Conservation (phyloP, 2,329 filamentous ascomycete species). For the Gremmenia infestans region DNA sequence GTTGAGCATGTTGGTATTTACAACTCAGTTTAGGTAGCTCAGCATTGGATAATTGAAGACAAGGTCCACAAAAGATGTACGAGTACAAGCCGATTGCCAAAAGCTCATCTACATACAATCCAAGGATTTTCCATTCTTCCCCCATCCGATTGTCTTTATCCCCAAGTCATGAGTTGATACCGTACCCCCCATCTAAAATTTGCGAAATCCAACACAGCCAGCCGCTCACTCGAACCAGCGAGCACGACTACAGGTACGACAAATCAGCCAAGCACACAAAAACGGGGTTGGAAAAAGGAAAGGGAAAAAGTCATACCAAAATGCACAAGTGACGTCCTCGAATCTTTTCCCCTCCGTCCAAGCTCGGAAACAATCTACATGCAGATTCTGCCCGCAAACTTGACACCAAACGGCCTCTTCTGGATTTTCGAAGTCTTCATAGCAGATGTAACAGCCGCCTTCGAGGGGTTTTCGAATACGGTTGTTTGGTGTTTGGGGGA, state of each 20-base stretch:
- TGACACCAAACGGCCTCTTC: not conserved
- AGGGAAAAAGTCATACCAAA: not conserved
- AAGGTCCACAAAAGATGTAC: too few relatives aligned
- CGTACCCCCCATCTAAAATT: not conserved
- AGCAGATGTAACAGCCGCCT: not conserved
- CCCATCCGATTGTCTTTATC: too few relatives aligned
- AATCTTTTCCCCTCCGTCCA: not conserved
- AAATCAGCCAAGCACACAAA: not conserved
- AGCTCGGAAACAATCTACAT: not conserved
- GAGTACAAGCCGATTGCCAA: too few relatives aligned
- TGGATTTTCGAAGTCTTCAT: not conserved
- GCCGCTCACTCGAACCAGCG: not conserved
- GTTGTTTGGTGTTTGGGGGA: not conserved
- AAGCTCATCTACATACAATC: not conserved
- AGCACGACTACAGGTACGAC: not conserved
- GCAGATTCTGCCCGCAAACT: not conserved
- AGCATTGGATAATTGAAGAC: too few relatives aligned
- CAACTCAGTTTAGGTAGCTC: conserved; percentile 15
- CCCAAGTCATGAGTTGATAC: not conserved
- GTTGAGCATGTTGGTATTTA: conserved; percentile 39
- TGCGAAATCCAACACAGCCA: not conserved
- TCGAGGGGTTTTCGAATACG: not conserved
- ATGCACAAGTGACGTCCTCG: not conserved
- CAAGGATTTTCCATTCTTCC: too few relatives aligned
- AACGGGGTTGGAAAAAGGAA: not conserved